Conservation (phyloP, 305 asterid species). For the Solanum aculeatissimum region DNA sequence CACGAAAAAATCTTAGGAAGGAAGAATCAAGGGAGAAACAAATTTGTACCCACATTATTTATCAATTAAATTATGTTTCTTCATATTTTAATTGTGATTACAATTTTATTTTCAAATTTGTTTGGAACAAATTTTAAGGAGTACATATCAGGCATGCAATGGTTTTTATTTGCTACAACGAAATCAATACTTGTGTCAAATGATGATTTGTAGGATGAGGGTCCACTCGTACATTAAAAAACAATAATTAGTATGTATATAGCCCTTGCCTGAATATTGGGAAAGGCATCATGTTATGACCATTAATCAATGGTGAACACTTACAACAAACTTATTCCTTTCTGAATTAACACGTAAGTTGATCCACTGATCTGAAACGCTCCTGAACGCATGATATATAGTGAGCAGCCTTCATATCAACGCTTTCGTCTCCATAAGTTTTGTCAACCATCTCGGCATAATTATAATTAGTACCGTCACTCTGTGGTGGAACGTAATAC, state of each 20-base stretch:
- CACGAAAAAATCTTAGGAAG: no score
- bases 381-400: slow-evolving; percentile 52
- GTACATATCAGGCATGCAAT: no score
- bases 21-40: no score
- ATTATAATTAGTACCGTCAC: not conserved
- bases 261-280: not conserved
- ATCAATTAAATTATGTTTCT: no score
- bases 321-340: not conserved
- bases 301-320: not conserved
- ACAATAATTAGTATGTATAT: not conserved
- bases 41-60: no score
- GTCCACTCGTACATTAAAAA: not conserved
- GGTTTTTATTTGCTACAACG: not conserved
- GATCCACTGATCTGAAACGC: slow-evolving; percentile 37
- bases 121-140: no score
- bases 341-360: slow-evolving; percentile 14
- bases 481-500: slow-evolving; percentile 1
- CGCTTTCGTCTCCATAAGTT: slow-evolving; percentile 22
- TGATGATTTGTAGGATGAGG: not conserved
- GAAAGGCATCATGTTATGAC: not conserved
- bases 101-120: no score
- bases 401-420: slow-evolving; percentile 38
- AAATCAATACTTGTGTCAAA: not conserved
- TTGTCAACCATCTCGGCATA: slow-evolving; percentile 10
- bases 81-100: no score